Conservation (phyloP, 1,139 yeast species). For the Saccharomyces pastorianus region DNA sequence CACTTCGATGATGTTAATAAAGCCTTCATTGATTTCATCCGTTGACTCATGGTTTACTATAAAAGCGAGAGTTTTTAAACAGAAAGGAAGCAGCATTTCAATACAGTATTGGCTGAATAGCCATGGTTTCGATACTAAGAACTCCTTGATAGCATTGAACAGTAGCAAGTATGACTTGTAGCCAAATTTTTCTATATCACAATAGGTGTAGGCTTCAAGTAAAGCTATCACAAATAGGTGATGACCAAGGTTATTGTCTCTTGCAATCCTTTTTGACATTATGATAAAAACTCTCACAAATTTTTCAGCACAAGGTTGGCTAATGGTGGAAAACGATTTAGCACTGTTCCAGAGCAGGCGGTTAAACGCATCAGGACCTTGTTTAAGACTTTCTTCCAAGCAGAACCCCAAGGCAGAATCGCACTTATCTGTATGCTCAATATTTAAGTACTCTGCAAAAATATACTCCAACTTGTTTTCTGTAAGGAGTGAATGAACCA, state of each 20-base stretch:
- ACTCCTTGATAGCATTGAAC: slow-evolving; percentile 31
- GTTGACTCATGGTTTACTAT: slow-evolving; percentile 3
- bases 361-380: slow-evolving; percentile 18
- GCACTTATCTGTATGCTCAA: background rate
- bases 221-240: slow-evolving; percentile 25
- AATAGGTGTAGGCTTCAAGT: slow-evolving; percentile 22
- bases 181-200: slow-evolving; percentile 3
- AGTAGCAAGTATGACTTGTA: background rate
- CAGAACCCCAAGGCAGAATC: background rate
- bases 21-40: slow-evolving; percentile 31
- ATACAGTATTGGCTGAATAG: slow-evolving; percentile 56
- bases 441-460: background rate
- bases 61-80: slow-evolving; percentile 29
- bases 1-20: slow-evolving; percentile 37
- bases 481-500: background rate
- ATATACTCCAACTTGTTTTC: background rate
- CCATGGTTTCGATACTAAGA: slow-evolving; percentile 48
- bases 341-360: background rate
- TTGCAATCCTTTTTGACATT: slow-evolving; percentile 18
- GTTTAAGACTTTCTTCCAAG: slow-evolving; percentile 1
- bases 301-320: slow-evolving; percentile 3
- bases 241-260: slow-evolving; percentile 17
- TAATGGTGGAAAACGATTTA: background rate
- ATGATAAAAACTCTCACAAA: slow-evolving; percentile 19
- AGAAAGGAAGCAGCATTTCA: slow-evolving; percentile 40